Percentiles rank a stretch among this genome's conserved stretches.
phyloP scores from a whole-genome alignment of 1,284 basidiomycete genomes.

The Ustanciosporium gigantosporum region DNA sequence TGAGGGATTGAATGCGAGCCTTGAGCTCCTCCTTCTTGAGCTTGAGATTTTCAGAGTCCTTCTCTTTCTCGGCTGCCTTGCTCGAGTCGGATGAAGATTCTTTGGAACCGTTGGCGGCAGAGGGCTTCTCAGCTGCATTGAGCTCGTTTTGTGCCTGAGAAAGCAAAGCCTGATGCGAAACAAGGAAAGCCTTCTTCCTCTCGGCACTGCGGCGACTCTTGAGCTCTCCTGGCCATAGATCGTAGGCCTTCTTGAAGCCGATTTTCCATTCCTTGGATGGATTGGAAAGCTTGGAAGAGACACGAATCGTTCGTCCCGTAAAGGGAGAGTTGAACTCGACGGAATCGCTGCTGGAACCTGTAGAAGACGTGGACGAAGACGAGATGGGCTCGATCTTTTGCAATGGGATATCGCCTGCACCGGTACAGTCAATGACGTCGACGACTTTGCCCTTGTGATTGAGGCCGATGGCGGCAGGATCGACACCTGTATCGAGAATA shows the following conservation, averaged over 20 bases:
- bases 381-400: slow-evolving; percentile 28
- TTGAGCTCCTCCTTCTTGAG: slow-evolving; percentile 53
- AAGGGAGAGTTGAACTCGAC: slow-evolving; percentile 53
- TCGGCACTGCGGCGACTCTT: slow-evolving; percentile 53
- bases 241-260: slow-evolving; percentile 59
- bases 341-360: slow-evolving; percentile 1
- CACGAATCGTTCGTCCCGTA: slow-evolving; percentile 52
- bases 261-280: slow-evolving; percentile 58
- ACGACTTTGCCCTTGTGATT: slow-evolving; percentile 58
- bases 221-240: slow-evolving; percentile 60
- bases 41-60: slow-evolving; percentile 17
- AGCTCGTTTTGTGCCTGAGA: slow-evolving; percentile 48
- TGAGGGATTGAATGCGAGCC: slow-evolving; percentile 53
- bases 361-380: not conserved
- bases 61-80: slow-evolving; percentile 11
- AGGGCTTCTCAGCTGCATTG: slow-evolving; percentile 19
- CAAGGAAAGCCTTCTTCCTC: slow-evolving; percentile 54
- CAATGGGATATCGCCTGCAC: slow-evolving; percentile 52
- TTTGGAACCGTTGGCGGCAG: slow-evolving; percentile 1
- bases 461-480: slow-evolving; percentile 60
- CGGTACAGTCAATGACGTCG: slow-evolving; percentile 61
- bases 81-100: slow-evolving; percentile 4
- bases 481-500: slow-evolving; percentile 61
- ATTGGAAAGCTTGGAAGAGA: slow-evolving; percentile 48
- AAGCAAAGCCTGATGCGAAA: slow-evolving; percentile 53